These are phyloP conservation scores for Novymonas esmeraldas DNA, from an alignment of 208 protist genomes.

Conservation along the genomic window DNA sequence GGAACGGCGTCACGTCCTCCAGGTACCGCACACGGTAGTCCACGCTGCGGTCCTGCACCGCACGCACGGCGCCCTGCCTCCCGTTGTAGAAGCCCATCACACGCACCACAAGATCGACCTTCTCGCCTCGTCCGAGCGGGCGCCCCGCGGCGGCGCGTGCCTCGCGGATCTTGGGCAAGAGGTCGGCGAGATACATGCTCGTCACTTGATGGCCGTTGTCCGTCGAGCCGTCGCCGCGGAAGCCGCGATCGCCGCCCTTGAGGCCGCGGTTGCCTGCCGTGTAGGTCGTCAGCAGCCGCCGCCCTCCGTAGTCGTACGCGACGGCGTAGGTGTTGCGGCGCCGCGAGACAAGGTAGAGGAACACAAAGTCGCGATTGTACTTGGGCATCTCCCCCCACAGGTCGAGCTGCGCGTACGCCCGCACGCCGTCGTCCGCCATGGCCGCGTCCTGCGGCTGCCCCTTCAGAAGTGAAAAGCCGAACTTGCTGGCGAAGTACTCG, in stretches of 20 bases:
- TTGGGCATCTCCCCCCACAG: slow-evolving; percentile 91
- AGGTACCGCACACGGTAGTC: slow-evolving; percentile 84
- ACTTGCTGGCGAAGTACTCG: slow-evolving; percentile 83
- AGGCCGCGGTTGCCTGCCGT: slow-evolving; percentile 88
- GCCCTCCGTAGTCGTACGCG: slow-evolving; percentile 85
- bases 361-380: slow-evolving; percentile 83
- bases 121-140: slow-evolving; percentile 63
- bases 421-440: slow-evolving; percentile 27
- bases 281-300: slow-evolving; percentile 77
- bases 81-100: slow-evolving; percentile 93
- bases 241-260: slow-evolving; percentile 87
- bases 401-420: slow-evolving; percentile 81
- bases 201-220: slow-evolving; percentile 90
- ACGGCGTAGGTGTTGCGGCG: slow-evolving; percentile 91
- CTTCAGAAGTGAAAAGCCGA: slow-evolving; percentile 84
- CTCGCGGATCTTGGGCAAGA: slow-evolving; percentile 80
- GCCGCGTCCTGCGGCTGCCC: slow-evolving; percentile 10
- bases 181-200: slow-evolving; percentile 86
- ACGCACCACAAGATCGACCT: slow-evolving; percentile 88
- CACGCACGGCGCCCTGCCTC: slow-evolving; percentile 85
- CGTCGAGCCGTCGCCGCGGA: slow-evolving; percentile 79
- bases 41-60: slow-evolving; percentile 78
- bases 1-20: slow-evolving; percentile 92
- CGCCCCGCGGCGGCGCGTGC: slow-evolving; percentile 52
- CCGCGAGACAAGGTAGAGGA: slow-evolving; percentile 85